phyloP scores from a whole-genome alignment of 208 protist species.

The Acanthamoeba royreba region DNA sequence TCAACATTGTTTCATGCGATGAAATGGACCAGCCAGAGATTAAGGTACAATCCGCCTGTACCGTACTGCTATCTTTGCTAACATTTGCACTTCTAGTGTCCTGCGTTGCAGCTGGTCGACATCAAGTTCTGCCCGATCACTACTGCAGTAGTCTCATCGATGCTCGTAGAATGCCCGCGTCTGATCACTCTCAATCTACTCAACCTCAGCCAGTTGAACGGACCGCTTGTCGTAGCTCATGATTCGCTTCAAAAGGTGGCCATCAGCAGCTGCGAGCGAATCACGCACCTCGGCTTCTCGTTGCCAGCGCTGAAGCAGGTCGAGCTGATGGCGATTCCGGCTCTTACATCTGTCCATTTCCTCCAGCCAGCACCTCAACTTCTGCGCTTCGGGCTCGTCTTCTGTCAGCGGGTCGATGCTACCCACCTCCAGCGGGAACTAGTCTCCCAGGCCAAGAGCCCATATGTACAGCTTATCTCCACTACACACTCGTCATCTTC shows the following conservation, averaged over 20 bases:
- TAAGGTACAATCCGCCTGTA: not conserved
- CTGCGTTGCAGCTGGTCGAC: not conserved
- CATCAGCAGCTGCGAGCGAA: not conserved
- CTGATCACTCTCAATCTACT: slow-evolving; percentile 9
- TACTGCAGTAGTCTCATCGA: not conserved
- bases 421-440: not conserved
- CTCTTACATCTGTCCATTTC: not conserved
- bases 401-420: not conserved
- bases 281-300: not conserved
- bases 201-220: not conserved
- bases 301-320: not conserved
- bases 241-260: not conserved
- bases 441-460: not conserved
- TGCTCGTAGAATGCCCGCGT: not conserved
- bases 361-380: not conserved
- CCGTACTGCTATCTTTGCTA: too few relatives aligned
- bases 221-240: not conserved
- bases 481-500: not conserved
- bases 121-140: not conserved
- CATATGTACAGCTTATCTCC: not conserved
- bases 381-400: not conserved
- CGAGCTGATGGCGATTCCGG: not conserved
- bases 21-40: not conserved
- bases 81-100: not conserved
- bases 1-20: not conserved